Base-by-base conservation (phyloP, 345 rosid genomes). In the Salix suchowensis region DNA sequence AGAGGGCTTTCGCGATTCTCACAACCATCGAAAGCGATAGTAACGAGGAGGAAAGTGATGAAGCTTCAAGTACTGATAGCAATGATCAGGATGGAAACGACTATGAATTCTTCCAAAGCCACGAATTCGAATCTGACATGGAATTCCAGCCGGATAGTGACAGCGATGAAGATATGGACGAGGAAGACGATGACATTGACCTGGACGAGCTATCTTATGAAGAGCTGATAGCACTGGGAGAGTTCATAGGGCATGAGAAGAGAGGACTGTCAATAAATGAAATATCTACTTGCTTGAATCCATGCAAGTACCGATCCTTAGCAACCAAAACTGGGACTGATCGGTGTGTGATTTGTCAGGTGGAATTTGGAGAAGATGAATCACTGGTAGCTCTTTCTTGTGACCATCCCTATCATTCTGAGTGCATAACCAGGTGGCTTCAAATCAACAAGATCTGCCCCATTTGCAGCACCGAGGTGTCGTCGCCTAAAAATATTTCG, bases 341-440 rank as follows among this genome's bases (percentile, higher is more conserved):
- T 67, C 84, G 87, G 4, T 94, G 98, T 73, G 97, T 91, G 18
- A 82, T 94, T 42, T 94, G 94, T 76, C 97, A 94, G 78, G 81
- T 86, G 32, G 97, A 94, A 76, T 94, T 83, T 61, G 90, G 82
- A 77, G 91, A 87, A 78, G 88, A 84, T 18, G 96, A 94, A 68
- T 50, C 65, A 3, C 8, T 92, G 65, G 92, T 82, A 7, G 79
- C 81, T 62, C 92, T 91, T 12, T 70, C 86, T 23, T 94, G 98
- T 64, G 69, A 86, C 4, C 96, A 94, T 69, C 86, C 88, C 4
- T 92, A 87, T 71, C 98, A 94, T 72, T 74, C 83, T 7, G 88
- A 86, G 0, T 94, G 98, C 40, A 87, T 94, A 52, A 85, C 72
- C 71, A 80, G 76, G 52, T 94, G 98, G 96, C 94, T 92, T 64